Evolutionary conservation across 371 early-diverging fungal genomes (phyloP), one percentile per base, ranked within the genome.

Genomic region (Dichotomocladium elegans): DNA sequence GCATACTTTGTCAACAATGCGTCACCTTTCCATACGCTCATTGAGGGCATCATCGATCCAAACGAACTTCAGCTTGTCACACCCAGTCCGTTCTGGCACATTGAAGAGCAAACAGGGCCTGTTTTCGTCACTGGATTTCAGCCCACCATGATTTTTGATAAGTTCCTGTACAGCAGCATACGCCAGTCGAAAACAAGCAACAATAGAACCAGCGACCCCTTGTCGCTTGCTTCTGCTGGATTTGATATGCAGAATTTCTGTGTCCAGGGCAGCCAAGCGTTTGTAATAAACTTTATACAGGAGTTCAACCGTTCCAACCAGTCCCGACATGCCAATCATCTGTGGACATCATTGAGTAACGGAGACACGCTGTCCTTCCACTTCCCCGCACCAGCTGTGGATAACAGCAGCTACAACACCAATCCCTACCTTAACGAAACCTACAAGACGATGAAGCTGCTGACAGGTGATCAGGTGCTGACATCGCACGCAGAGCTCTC

Each of bases 101-200:
- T 70, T 31, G 58, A 64, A 24, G 55, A 63, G 22, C 63, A 67
- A 26, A 64, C 64, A 1, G 77, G 77, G 1, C 68, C 74, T 2
- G 52, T 63, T 1, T 77, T 63, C 53, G 51, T 77, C 41, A 73
- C 68, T 3, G 74, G 77, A 2, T 77, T 77, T 29, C 68, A 68
- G 28, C 74, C 72, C 1, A 71, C 68, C 24, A 73, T 74, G 70
- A 73, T 77, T 1, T 77, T 77, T 51, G 77, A 77, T 37, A 77
- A 77, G 46, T 72, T 58, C 24, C 47, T 74, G 9, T 57, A 67
- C 12, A 61, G 61, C 21, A 60, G 44, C 8, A 57, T 57, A 19
- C 33, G 55, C 26, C 51, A 44, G 2, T 61, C 58, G 1, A 33
- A 31, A 1, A 53, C 29, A 8, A n/a, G n/a, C n/a, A n/a, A n/a